Conservation (phyloP, 2,329 filamentous ascomycete species). For the Botrytis fragariae region DNA sequence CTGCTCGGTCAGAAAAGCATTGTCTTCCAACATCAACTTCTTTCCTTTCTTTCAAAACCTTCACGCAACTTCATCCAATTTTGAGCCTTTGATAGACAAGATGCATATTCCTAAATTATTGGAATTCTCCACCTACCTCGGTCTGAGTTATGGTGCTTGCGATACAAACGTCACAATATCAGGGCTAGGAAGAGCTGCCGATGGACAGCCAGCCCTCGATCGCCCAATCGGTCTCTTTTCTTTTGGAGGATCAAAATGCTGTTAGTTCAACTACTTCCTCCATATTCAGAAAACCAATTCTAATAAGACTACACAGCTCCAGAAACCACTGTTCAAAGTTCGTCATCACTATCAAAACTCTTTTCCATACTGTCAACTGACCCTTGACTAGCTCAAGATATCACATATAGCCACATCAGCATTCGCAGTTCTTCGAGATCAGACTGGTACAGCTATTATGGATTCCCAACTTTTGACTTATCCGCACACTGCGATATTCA, state of each 20-base stretch:
- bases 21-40: neutral
- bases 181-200: neutral
- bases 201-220: slow-evolving; percentile 5
- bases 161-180: slow-evolving; percentile 16
- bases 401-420: slow-evolving; percentile 9
- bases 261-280: neutral
- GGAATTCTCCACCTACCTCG: neutral
- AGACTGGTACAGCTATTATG: slow-evolving; percentile 12
- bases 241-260: slow-evolving; percentile 10
- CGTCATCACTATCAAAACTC: neutral
- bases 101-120: slow-evolving; percentile 4
- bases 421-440: slow-evolving; percentile 2
- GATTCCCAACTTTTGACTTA: slow-evolving; percentile 7
- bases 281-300: no score
- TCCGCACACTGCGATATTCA: slow-evolving; percentile 11
- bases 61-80: no score
- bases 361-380: neutral
- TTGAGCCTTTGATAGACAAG: neutral
- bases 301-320: neutral
- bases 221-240: slow-evolving; percentile 1
- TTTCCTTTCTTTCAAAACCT: neutral
- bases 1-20: neutral
- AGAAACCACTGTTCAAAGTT: neutral
- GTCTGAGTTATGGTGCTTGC: slow-evolving; percentile 1
- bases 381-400: neutral